phyloP scores from a whole-genome alignment of 1,139 yeast genomes.

The Komagataea norvegica region DNA sequence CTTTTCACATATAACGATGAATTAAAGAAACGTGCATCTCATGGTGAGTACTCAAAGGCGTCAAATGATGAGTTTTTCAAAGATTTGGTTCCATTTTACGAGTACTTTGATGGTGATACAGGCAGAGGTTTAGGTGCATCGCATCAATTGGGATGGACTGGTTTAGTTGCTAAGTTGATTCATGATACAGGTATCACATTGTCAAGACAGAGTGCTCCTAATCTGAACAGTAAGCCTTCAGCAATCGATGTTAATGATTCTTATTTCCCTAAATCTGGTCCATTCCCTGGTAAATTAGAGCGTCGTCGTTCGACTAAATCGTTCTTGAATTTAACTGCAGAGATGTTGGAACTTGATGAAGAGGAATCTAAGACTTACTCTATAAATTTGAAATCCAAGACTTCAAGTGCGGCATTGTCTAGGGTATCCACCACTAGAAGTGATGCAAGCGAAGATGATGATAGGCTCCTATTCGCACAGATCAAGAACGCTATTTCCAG shows the following conservation, averaged over 20 bases:
- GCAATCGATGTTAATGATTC: slow-evolving; percentile 24
- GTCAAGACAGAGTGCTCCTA: slow-evolving; percentile 29
- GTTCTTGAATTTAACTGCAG: slow-evolving; percentile 59
- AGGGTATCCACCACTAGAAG: slow-evolving; percentile 30
- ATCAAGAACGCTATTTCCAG: slow-evolving; percentile 52
- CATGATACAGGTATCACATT: slow-evolving; percentile 83
- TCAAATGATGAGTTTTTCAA: slow-evolving; percentile 71
- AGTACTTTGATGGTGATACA: slow-evolving; percentile 92
- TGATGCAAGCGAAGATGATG: slow-evolving; percentile 28
- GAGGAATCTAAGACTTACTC: slow-evolving; percentile 41
- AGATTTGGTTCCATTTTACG: slow-evolving; percentile 78
- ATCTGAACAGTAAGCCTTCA: slow-evolving; percentile 27
- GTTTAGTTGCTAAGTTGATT: slow-evolving; percentile 87
- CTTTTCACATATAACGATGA: slow-evolving; percentile 68
- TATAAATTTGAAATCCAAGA: slow-evolving; percentile 19
- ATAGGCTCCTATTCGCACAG: slow-evolving; percentile 42
- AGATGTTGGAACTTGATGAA: slow-evolving; percentile 59
- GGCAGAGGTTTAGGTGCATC: slow-evolving; percentile 95
- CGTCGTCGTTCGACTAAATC: slow-evolving; percentile 74
- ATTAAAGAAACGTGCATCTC: slow-evolving; percentile 70
- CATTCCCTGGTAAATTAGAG: slow-evolving; percentile 50
- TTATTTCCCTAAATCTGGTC: slow-evolving; percentile 31
- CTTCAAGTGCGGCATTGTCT: slow-evolving; percentile 29
- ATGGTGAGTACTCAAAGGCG: slow-evolving; percentile 60
- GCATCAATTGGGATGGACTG: slow-evolving; percentile 98